phyloP scores from a whole-genome alignment of 352 stramenopile species.

The Pythium utonaiense region DNA sequence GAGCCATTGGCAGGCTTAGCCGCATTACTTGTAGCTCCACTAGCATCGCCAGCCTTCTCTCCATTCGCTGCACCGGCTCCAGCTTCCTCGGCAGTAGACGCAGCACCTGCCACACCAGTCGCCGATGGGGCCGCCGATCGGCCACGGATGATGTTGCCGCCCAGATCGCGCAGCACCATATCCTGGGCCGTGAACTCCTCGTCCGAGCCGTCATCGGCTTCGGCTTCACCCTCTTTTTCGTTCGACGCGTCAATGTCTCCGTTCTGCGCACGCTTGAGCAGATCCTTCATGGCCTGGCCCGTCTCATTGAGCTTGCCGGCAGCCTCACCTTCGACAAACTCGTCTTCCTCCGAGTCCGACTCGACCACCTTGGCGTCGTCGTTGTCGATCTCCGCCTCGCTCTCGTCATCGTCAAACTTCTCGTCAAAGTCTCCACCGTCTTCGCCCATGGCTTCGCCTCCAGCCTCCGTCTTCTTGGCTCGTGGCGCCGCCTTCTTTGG shows the following conservation, averaged over 20 bases:
- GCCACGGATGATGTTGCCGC: constrained; percentile 77
- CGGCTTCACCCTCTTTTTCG: constrained; percentile 32
- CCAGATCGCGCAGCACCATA: constrained; percentile 77
- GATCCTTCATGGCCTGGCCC: constrained; percentile 78
- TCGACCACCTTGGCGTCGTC: constrained; percentile 58
- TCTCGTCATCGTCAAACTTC: constrained; percentile 87
- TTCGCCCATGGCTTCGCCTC: constrained; percentile 59
- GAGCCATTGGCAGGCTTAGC: constrained; percentile 17
- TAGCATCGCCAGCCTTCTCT: constrained; percentile 12
- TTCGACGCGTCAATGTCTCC: constrained; percentile 62
- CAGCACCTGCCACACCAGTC: constrained; percentile 13
- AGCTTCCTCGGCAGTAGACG: constrained; percentile 9
- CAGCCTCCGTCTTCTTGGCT: constrained; percentile 41
- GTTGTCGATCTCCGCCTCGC: constrained; percentile 77
- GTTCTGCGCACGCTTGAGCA: constrained; percentile 75
- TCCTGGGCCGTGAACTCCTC: constrained; percentile 75
- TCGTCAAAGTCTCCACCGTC: constrained; percentile 86
- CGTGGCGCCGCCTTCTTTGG: constrained; percentile 44
- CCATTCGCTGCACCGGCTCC: constrained; percentile 22
- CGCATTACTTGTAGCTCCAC: neutral
- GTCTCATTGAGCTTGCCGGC: constrained; percentile 78
- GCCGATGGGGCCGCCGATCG: constrained; percentile 36
- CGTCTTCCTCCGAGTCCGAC: constrained; percentile 75
- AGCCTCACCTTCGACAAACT: constrained; percentile 67
- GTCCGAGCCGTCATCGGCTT: constrained; percentile 54